Evolutionary conservation across 768 basidiomycete species (phyloP).

Genomic region (Mycena galericulata): DNA sequence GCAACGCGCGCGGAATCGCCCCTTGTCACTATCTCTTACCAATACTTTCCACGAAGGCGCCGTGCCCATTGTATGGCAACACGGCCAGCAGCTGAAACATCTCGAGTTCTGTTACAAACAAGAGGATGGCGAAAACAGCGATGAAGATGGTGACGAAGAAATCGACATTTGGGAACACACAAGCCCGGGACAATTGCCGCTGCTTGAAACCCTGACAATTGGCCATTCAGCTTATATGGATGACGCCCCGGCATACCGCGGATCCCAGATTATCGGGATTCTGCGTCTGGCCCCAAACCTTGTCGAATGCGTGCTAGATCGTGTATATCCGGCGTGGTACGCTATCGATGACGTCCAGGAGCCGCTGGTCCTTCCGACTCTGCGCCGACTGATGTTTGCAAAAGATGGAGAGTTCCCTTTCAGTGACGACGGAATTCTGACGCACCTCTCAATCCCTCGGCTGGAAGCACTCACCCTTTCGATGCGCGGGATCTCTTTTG

Average conservation of each 20-base stretch:
- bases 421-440: background rate
- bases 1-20: background rate
- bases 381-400: background rate
- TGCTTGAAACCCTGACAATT: background rate
- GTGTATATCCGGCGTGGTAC: background rate
- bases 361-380: background rate
- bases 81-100: background rate
- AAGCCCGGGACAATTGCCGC: background rate
- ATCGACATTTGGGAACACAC: background rate
- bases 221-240: background rate
- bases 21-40: background rate
- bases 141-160: too few species aligned
- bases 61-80: background rate
- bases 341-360: background rate
- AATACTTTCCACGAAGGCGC: background rate
- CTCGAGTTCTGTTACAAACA: background rate
- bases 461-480: background rate
- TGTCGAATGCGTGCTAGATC: background rate
- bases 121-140: background rate
- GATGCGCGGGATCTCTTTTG: fast-evolving
- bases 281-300: conserved; percentile 1
- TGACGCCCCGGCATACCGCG: background rate
- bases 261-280: background rate
- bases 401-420: background rate
- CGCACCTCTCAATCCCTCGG: background rate